phyloP scores from a whole-genome alignment of 2,329 filamentous ascomycete genomes.

The Fusarium zealandicum region DNA sequence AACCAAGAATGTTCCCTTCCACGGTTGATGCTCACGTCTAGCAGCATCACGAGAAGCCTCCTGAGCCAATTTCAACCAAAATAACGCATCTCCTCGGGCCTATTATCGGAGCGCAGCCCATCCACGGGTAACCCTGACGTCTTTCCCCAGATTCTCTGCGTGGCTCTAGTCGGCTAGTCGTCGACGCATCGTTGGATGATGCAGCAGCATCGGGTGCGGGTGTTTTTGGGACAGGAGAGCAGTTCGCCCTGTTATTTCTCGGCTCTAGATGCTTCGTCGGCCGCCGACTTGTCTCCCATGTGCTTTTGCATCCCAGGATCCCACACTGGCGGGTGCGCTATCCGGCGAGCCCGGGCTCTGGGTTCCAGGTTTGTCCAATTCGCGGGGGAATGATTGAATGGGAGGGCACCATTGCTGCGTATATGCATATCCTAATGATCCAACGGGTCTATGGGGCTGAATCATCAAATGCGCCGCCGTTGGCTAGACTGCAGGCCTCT shows the following conservation, averaged over 20 bases:
- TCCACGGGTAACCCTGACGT: conserved; percentile 10
- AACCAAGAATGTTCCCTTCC: conserved; percentile 10
- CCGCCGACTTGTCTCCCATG: conserved; percentile 6
- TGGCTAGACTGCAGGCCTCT: neutral
- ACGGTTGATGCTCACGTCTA: neutral
- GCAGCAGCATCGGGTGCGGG: conserved; percentile 13
- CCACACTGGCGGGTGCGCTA: conserved; percentile 26
- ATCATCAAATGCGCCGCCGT: neutral
- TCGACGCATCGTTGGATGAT: conserved; percentile 10
- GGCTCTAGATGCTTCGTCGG: conserved; percentile 14
- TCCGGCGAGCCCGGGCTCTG: conserved; percentile 17
- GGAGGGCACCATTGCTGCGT: conserved; percentile 2
- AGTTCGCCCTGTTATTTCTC: conserved; percentile 6
- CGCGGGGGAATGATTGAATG: conserved; percentile 9
- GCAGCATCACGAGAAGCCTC: conserved; percentile 10
- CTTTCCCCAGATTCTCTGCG: conserved; percentile 19
- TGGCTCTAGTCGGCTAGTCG: conserved; percentile 3
- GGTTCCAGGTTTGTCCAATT: conserved; percentile 6
- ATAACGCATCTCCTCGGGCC: conserved; percentile 1
- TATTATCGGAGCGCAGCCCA: conserved; percentile 5
- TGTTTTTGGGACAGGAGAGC: conserved; percentile 16
- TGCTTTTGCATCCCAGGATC: conserved; percentile 9
- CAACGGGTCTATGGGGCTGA: conserved; percentile 3
- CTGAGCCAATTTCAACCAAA: conserved; percentile 4
- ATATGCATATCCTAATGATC: neutral